These are phyloP conservation scores for Schizochytrium sp. DNA, from an alignment of 108 stramenopile species.

Conservation along the genomic window DNA sequence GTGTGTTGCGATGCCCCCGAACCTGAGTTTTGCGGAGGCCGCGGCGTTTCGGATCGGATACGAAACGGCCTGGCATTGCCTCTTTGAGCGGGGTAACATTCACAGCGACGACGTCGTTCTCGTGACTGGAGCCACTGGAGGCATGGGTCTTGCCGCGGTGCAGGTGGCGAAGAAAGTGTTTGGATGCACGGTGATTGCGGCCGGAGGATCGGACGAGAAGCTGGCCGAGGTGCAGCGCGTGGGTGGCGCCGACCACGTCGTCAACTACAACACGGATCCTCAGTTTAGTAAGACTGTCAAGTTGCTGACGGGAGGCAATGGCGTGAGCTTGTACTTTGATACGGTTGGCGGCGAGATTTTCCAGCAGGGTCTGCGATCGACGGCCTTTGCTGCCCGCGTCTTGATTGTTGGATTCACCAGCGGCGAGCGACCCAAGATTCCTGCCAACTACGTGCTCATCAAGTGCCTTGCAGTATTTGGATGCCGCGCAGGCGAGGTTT, in stretches of 20 bases:
- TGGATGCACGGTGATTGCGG: constrained; percentile 5
- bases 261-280: background rate
- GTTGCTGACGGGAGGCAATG: background rate
- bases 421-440: background rate
- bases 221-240: background rate
- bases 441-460: constrained; percentile 1
- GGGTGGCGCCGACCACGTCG: background rate
- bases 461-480: background rate
- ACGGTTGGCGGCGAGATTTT: background rate
- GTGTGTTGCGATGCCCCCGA: background rate
- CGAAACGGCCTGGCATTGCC: background rate
- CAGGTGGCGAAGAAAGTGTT: background rate
- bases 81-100: background rate
- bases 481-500: background rate
- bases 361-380: background rate
- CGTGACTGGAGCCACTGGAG: background rate
- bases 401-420: background rate
- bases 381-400: background rate
- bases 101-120: background rate
- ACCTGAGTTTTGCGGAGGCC: background rate
- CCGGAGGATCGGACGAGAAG: background rate
- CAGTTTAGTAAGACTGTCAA: background rate
- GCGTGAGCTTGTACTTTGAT: background rate
- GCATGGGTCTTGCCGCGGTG: background rate
- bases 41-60: background rate